Conservation (phyloP, 176 grass and related monocot genomes). For the Bonia amplexicaulis region DNA sequence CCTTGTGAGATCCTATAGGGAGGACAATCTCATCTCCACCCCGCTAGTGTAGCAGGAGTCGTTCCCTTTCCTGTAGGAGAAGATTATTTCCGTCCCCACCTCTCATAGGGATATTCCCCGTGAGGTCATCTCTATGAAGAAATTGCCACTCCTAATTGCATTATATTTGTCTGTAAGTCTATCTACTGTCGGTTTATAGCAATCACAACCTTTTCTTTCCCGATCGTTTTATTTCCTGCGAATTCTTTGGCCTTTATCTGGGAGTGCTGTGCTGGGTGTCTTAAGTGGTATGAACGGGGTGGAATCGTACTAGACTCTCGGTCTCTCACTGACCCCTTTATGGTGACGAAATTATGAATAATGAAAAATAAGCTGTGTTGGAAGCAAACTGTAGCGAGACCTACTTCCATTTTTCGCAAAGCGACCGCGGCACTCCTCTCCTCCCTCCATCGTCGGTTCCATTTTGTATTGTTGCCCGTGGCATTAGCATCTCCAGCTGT, state of each 20-base stretch:
- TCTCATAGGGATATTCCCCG: no score
- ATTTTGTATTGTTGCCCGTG: neutral
- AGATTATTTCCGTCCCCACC: no score
- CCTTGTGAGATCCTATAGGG: no score
- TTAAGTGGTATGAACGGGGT: neutral
- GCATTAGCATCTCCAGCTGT: conserved; percentile 30
- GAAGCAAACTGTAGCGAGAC: no score
- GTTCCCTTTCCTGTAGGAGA: no score
- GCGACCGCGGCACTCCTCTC: neutral
- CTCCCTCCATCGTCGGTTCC: neutral
- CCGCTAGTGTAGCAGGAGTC: no score
- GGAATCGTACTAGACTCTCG: neutral
- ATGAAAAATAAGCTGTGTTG: no score
- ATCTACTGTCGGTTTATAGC: neutral
- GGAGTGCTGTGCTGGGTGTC: neutral
- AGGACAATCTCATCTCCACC: no score
- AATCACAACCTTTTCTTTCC: neutral
- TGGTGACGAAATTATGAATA: no score
- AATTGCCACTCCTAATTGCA: no score
- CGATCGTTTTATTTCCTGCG: neutral
- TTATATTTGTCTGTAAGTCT: no score
- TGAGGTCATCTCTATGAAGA: no score
- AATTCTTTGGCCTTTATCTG: neutral
- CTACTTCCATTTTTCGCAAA: neutral
- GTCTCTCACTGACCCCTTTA: neutral